These are phyloP conservation scores for Chlamydomonas reinhardtii DNA, from an alignment of 163 green algal species.

Conservation along the genomic window DNA sequence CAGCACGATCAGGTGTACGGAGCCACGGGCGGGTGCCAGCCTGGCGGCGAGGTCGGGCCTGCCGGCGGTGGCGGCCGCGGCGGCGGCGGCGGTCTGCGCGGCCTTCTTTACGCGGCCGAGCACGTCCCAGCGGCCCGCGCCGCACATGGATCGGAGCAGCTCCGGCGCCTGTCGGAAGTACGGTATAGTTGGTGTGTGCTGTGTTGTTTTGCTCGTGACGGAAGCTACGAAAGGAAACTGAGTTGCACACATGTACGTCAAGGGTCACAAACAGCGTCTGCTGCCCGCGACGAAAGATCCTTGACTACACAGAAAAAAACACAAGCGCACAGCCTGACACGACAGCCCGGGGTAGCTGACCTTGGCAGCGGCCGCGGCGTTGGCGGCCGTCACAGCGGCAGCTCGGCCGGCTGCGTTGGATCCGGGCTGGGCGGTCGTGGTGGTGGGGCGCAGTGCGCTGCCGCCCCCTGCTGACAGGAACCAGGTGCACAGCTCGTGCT, in stretches of 20 bases:
- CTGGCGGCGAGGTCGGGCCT: not conserved
- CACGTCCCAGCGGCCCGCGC: not conserved
- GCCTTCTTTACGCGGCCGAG: not conserved
- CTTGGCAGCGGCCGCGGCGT: conserved; percentile 1
- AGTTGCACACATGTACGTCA: too few species aligned
- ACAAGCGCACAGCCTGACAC: too few species aligned
- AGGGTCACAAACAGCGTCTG: too few species aligned
- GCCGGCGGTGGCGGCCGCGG: not conserved
- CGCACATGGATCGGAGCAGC: conserved; percentile 6
- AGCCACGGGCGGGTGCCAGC: not conserved
- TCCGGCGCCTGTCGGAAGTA: not conserved
- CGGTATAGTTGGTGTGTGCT: too few species aligned
- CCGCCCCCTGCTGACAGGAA: not conserved
- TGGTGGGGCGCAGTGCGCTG: not conserved
- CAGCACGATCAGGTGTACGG: not conserved
- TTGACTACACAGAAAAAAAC: too few species aligned
- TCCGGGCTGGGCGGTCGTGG: not conserved
- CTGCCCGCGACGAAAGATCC: too few species aligned
- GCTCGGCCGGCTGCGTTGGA: not conserved
- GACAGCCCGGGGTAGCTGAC: not conserved
- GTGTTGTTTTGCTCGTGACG: too few species aligned
- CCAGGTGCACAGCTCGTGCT: conserved; percentile 10
- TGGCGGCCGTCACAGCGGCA: not conserved
- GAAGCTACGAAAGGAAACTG: too few species aligned
- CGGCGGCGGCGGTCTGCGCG: not conserved